Percentiles rank a stretch among this genome's conserved stretches.
Evolutionary conservation across 2,329 filamentous ascomycete species (phyloP).

Genomic region (Ascosphaera pollenicola): DNA sequence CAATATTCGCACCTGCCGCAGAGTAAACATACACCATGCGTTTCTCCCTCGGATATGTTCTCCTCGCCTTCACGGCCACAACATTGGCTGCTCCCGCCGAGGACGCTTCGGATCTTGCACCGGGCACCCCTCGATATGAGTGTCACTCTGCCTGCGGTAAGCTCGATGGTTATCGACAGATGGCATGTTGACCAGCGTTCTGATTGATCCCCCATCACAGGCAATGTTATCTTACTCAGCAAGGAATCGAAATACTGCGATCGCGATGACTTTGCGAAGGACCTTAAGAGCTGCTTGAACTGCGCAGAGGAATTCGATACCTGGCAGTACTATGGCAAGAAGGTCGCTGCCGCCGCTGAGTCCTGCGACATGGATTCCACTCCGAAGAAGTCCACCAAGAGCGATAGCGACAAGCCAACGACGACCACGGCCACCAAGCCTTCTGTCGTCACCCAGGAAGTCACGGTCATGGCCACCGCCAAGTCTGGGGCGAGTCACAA

Average conservation of each 20-base stretch:
- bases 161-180: constrained; percentile 1
- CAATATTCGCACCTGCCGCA: too few species aligned
- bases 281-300: constrained; percentile 13
- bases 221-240: constrained; percentile 8
- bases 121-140: constrained; percentile 10
- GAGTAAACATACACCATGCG: background rate
- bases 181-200: background rate
- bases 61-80: constrained; percentile 1
- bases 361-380: constrained; percentile 7
- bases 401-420: background rate
- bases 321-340: constrained; percentile 19
- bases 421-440: background rate
- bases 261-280: constrained; percentile 6
- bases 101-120: constrained; percentile 6
- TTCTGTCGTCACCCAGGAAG: background rate
- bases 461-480: background rate
- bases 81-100: constrained; percentile 4
- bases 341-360: constrained; percentile 14
- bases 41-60: background rate
- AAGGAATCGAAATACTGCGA: constrained; percentile 8
- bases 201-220: constrained; percentile 3
- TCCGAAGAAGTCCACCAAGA: constrained; percentile 2
- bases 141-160: constrained; percentile 12
- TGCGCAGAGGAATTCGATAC: constrained; percentile 21
- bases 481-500: background rate